Conservation (phyloP, 2,329 filamentous ascomycete genomes). For the Cladosporium phlei region DNA sequence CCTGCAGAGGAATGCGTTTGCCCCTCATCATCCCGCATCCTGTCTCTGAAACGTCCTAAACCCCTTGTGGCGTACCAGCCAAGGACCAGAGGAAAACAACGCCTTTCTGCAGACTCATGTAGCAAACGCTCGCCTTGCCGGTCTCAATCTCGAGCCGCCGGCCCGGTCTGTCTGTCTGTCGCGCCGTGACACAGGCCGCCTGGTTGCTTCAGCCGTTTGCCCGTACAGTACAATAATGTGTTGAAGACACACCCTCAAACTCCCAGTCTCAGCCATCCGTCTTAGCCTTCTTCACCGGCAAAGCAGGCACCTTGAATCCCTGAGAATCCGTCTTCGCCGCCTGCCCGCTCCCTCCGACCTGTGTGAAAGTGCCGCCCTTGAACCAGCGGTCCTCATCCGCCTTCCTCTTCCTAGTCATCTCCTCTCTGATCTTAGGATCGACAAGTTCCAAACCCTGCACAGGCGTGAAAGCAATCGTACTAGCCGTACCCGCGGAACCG, state of each 20-base stretch:
- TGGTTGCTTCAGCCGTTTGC: too few species aligned
- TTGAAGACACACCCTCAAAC: neutral
- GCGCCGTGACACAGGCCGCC: too few species aligned
- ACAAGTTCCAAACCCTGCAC: slow-evolving; percentile 93
- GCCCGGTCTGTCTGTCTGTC: too few species aligned
- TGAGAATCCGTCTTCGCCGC: slow-evolving; percentile 52
- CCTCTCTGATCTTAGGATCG: slow-evolving; percentile 83
- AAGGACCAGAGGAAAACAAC: too few species aligned
- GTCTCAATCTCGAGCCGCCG: neutral
- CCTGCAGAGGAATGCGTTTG: too few species aligned
- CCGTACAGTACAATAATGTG: neutral
- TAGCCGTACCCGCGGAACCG: slow-evolving; percentile 54
- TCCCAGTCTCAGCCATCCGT: slow-evolving; percentile 3
- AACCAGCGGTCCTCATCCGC: slow-evolving; percentile 96
- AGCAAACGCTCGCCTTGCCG: too few species aligned
- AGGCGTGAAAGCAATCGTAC: slow-evolving; percentile 86
- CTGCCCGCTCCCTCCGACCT: slow-evolving; percentile 53
- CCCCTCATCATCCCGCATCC: too few species aligned
- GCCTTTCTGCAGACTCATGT: too few species aligned
- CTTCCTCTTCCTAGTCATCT: slow-evolving; percentile 84
- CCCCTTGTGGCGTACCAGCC: too few species aligned
- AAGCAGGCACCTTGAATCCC: slow-evolving; percentile 76
- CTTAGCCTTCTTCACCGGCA: slow-evolving; percentile 63
- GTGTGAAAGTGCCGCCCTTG: slow-evolving; percentile 94
- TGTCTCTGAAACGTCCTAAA: too few species aligned